Evolutionary conservation across 371 early-diverging fungal genomes (phyloP).

Genomic region (Mortierella sp.): DNA sequence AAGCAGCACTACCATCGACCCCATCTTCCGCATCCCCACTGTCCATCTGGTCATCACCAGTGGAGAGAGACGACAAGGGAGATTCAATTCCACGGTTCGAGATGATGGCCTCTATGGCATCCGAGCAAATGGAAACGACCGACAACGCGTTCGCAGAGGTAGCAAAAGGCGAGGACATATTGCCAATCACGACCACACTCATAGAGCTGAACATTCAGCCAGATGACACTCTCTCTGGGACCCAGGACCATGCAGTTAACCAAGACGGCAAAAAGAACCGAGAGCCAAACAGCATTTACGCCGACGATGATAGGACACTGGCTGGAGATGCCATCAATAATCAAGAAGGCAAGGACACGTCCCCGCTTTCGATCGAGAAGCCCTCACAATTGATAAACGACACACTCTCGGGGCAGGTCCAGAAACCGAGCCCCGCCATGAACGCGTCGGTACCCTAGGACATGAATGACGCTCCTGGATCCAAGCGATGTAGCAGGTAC

Average conservation of each 20-base stretch:
- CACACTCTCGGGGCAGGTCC: not conserved
- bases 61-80: not conserved
- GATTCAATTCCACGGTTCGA: too few relatives aligned
- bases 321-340: slow-evolving; percentile 39
- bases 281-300: not conserved
- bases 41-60: too few relatives aligned
- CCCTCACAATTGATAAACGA: slow-evolving; percentile 29
- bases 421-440: not conserved
- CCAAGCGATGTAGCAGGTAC: not conserved
- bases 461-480: not conserved
- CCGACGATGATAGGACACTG: slow-evolving; percentile 15
- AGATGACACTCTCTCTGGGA: slow-evolving; percentile 19
- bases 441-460: not conserved
- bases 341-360: slow-evolving; percentile 6
- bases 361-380: slow-evolving; percentile 9
- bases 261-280: slow-evolving; percentile 2
- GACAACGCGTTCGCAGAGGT: not conserved
- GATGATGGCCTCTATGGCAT: too few relatives aligned
- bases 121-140: not conserved
- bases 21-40: not conserved
- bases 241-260: slow-evolving; percentile 7
- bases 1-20: not conserved
- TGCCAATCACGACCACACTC: not conserved
- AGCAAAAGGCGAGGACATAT: not conserved
- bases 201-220: slow-evolving; percentile 13